Evolutionary conservation across 1,139 yeast species (phyloP).

Genomic region (Geotrichum aggregatum): DNA sequence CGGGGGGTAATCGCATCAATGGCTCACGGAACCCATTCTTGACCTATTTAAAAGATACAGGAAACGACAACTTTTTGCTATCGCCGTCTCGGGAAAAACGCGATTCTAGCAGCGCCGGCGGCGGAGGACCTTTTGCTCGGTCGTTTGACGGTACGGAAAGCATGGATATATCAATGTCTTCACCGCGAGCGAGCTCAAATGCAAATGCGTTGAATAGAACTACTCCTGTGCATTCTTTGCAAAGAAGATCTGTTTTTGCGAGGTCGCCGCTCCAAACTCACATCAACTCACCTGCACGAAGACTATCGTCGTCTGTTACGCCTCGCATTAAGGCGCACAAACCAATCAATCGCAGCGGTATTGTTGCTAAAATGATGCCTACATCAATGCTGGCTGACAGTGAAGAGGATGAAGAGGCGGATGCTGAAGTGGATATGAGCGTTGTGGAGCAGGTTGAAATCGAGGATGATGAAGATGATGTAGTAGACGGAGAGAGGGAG

Average conservation of each 20-base stretch:
- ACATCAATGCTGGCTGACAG: constrained; percentile 11
- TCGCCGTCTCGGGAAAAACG: constrained; percentile 6
- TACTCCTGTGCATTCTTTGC: constrained; percentile 4
- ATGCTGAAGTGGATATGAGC: constrained; percentile 17
- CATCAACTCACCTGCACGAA: constrained; percentile 28
- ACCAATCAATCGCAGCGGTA: not conserved
- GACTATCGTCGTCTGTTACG: constrained; percentile 22
- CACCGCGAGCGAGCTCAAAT: not conserved
- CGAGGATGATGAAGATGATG: constrained; percentile 14
- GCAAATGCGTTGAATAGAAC: too few species aligned
- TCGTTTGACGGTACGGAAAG: constrained; percentile 5
- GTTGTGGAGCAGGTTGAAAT: constrained; percentile 18
- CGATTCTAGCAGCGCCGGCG: constrained; percentile 8
- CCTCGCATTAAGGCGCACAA: constrained; percentile 13
- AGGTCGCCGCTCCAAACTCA: constrained; percentile 27
- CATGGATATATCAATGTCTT: constrained; percentile 9
- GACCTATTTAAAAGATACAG: constrained; percentile 14
- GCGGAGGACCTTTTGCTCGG: not conserved
- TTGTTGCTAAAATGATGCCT: constrained; percentile 10
- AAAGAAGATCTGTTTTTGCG: constrained; percentile 8
- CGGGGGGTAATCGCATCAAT: not conserved
- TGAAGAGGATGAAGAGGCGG: constrained; percentile 20
- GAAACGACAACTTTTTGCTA: not conserved
- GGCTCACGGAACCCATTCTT: constrained; percentile 14
- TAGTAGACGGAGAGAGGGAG: constrained; percentile 8